These are phyloP conservation scores for Globisporangium recalcitrans DNA, from an alignment of 352 stramenopile genomes.

Conservation along the genomic window DNA sequence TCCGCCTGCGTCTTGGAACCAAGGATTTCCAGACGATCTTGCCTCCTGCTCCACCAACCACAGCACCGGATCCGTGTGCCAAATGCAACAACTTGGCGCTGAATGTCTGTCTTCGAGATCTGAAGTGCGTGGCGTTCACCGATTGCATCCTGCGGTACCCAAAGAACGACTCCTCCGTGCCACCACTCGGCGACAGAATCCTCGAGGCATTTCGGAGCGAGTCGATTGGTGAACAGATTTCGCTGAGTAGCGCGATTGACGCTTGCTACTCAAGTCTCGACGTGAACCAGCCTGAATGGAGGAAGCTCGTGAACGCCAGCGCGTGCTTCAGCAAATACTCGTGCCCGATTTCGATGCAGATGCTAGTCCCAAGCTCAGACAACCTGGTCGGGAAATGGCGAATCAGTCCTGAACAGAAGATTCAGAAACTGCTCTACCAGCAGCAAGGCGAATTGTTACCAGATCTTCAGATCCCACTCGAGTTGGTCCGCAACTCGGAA, in stretches of 20 bases:
- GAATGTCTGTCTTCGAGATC: slow-evolving; percentile 45
- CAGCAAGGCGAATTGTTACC: background rate
- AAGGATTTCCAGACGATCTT: slow-evolving; percentile 21
- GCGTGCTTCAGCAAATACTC: slow-evolving; percentile 40
- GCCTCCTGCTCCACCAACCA: slow-evolving; percentile 11
- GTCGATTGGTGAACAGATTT: slow-evolving; percentile 21
- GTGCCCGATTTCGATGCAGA: slow-evolving; percentile 36
- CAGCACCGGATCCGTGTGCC: slow-evolving; percentile 15
- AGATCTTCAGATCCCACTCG: slow-evolving; percentile 19
- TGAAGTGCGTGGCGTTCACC: slow-evolving; percentile 41
- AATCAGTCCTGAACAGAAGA: slow-evolving; percentile 16
- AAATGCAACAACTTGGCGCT: slow-evolving; percentile 34
- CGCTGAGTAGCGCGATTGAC: slow-evolving; percentile 28
- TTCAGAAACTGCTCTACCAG: slow-evolving; percentile 36
- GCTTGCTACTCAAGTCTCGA: slow-evolving; percentile 26
- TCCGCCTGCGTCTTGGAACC: slow-evolving; percentile 34
- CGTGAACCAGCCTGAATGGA: slow-evolving; percentile 33
- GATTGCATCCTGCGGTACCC: slow-evolving; percentile 40
- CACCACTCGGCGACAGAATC: slow-evolving; percentile 29
- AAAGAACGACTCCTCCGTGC: background rate
- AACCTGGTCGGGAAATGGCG: slow-evolving; percentile 33
- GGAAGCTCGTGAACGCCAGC: slow-evolving; percentile 44
- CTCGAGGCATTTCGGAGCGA: slow-evolving; percentile 32
- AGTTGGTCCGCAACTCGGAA: slow-evolving; percentile 17
- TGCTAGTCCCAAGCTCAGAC: slow-evolving; percentile 27